Evolutionary conservation across 768 basidiomycete genomes (phyloP), one percentile per base, ranked within the genome.

Genomic region (Xanthoconium stramineum): DNA sequence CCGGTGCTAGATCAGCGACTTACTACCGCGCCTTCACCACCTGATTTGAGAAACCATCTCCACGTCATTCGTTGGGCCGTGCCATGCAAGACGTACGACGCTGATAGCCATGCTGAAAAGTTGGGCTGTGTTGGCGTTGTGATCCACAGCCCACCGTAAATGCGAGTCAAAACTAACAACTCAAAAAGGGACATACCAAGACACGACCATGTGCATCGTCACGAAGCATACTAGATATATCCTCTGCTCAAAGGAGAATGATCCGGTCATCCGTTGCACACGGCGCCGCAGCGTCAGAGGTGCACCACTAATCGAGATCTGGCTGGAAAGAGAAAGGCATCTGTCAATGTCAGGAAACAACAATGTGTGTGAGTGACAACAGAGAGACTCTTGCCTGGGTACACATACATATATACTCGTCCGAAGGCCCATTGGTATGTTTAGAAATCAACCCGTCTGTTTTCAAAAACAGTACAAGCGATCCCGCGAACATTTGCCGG

Each of bases 401-500:
- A 24, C 24, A 24, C 2, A 36, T 46, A 33, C 24, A 30, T 48
- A 50, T 44, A 48, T 52, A 51, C 43, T 29, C 44, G 33, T 32
- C 33, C 24, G 24, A 24, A n/a, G 50, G 20, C 28, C 20, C 36
- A 24, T 19, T 13, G 38, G 38, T 20, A 35, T 14, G 20, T 39
- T 17, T 13, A 58, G 42, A 43, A 17, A 44, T 13, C 45, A 40
- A 48, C 19, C 6, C 29, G 40, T 44, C 36, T 37, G 53, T 49
- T 42, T 55, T 40, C 14, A 7, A 47, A 60, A 52, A 39, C 24
- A 13, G 4, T 6, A 32, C 61, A 67, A 69, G 68, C 68, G 68
- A 66, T 69, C 68, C 68, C 68, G 68, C 68, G 68, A 69, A 61
- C 60, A 51, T 67, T 68, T 65, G 53, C 63, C 68, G 63, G 58